These are phyloP conservation scores for Strigomonas galati DNA, from an alignment of 208 protist genomes.

Conservation along the genomic window DNA sequence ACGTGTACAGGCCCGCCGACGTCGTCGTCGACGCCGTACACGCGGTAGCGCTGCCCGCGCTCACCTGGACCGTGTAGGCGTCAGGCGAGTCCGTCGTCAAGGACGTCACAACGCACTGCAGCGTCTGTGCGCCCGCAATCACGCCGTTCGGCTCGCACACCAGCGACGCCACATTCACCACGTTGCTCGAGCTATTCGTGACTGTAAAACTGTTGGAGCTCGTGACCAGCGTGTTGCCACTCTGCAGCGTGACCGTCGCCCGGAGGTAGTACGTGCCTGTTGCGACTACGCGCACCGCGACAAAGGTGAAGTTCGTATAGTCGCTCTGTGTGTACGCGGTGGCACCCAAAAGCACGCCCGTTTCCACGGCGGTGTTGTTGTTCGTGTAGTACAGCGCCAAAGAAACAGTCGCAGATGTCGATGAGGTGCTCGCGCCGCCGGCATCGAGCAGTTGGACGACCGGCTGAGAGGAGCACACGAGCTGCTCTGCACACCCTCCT, in stretches of 20 bases:
- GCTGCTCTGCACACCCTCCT: slow-evolving; percentile 30
- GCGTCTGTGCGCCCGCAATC: slow-evolving; percentile 16
- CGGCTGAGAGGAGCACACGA: slow-evolving; percentile 59
- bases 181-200: slow-evolving; percentile 8
- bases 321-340: slow-evolving; percentile 32
- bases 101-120: slow-evolving; percentile 45
- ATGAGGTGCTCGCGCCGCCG: slow-evolving; percentile 26
- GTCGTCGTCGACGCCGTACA: slow-evolving; percentile 28
- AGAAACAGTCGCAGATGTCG: slow-evolving; percentile 36
- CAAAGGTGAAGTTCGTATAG: slow-evolving; percentile 59
- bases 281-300: slow-evolving; percentile 39
- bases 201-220: slow-evolving; percentile 47
- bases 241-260: slow-evolving; percentile 52
- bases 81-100: slow-evolving; percentile 22
- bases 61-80: slow-evolving; percentile 51
- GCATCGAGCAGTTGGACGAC: slow-evolving; percentile 47
- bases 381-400: slow-evolving; percentile 42
- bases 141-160: slow-evolving; percentile 55
- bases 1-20: slow-evolving; percentile 26
- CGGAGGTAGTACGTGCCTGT: slow-evolving; percentile 56
- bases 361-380: slow-evolving; percentile 24
- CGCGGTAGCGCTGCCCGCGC: slow-evolving; percentile 40
- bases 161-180: slow-evolving; percentile 28
- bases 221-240: slow-evolving; percentile 31
- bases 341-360: slow-evolving; percentile 33